Evolutionary conservation across 129 eudicot genomes (phyloP), one percentile per base, ranked within the genome.

Genomic region (Flaveria bidentis): DNA sequence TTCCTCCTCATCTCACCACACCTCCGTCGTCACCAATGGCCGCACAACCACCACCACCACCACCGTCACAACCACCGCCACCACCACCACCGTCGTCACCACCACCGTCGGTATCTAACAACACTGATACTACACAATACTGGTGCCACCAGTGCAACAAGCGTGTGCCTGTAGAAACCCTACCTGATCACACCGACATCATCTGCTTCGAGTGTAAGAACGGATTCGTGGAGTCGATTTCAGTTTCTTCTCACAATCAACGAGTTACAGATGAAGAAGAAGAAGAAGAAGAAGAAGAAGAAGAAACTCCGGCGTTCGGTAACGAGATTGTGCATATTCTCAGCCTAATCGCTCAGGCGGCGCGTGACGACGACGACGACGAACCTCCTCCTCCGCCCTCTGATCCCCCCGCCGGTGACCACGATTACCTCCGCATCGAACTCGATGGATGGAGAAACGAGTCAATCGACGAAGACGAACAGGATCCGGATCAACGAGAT

Each of bases 81-180:
- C 1, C 6, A 33, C 39, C 6, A 18, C 64, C 79, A 9, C 50
- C 79, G 8, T 76, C 82, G 9, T 64, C 82, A 3, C 45, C 79
- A 2, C 72, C 72, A 17, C 51, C 72, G 23, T 20, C 73, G 20
- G 58, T 42, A 12, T 12, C 50, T 17, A 28, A 4, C 15, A 49
- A 26, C 45, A 61, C 45, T 0, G 63, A 60, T 30, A 72, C 60
- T 4, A 51, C 33, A 53, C 87, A 85, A 75, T 85, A 90, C 86
- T 93, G 97, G 98, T 93, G 98, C 76, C 85, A 90, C 83, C 95
- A 84, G 76, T 90, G 98, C 84, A 85, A 88, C 58, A 88, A 84
- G 75, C 91, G 96, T 11, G 98, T 93, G 44, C 61, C 87, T 28
- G 71, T 93, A 74, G 96, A 90, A 78, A 87, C 89, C 80, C 77